phyloP scores from a whole-genome alignment of 169 alveolate genomes.

The Toxoplasma gondii region DNA sequence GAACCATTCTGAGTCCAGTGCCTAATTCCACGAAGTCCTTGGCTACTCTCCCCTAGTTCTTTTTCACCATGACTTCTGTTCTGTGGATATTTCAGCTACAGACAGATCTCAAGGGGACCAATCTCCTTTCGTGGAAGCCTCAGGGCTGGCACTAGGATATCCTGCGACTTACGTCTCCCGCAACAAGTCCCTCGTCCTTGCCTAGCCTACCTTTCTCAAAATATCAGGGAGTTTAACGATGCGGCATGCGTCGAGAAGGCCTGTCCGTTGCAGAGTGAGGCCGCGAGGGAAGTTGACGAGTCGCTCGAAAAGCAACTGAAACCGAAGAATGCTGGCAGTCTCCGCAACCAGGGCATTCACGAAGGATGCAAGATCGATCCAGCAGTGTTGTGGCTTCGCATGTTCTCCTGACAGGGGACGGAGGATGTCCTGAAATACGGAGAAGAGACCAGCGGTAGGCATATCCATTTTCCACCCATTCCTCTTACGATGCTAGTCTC shows the following conservation, averaged over 20 bases:
- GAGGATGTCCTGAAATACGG: conserved; percentile 45
- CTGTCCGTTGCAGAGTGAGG: conserved; percentile 37
- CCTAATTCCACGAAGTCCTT: no score
- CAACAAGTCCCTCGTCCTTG: no score
- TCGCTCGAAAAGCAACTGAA: conserved; percentile 60
- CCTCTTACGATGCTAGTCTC: no score
- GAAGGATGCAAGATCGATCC: conserved; percentile 47
- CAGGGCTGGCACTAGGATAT: no score
- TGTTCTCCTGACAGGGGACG: conserved; percentile 46
- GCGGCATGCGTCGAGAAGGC: conserved; percentile 54
- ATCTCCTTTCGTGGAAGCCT: no score
- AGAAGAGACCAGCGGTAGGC: not conserved
- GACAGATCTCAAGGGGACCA: no score
- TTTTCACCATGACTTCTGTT: no score
- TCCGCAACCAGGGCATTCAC: conserved; percentile 24
- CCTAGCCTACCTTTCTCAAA: conserved; percentile 29
- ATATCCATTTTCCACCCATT: no score
- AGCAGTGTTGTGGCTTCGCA: conserved; percentile 63
- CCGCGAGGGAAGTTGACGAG: conserved; percentile 30
- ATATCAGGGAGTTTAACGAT: conserved; percentile 38
- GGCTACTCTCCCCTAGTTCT: no score
- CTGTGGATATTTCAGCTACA: no score
- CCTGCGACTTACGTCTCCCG: no score
- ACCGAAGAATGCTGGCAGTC: conserved; percentile 14
- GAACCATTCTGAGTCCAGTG: no score